phyloP scores from a whole-genome alignment of 1,139 yeast genomes.

The Chernovozyma sophiae-reginae region DNA sequence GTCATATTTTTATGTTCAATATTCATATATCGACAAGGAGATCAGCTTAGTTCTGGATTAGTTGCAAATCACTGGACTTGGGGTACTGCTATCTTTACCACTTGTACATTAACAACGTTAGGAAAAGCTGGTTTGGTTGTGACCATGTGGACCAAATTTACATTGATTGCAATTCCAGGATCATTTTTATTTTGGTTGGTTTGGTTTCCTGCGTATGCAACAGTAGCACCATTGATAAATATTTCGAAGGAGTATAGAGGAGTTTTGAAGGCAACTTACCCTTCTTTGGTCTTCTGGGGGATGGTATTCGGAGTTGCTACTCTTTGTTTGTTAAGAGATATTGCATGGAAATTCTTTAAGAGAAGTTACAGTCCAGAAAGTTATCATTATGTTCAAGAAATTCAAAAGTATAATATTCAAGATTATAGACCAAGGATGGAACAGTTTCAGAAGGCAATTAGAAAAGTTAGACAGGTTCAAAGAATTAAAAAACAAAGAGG shows the following conservation, averaged over 20 bases:
- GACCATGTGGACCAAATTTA: slow-evolving; percentile 92
- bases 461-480: slow-evolving; percentile 96
- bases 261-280: slow-evolving; percentile 69
- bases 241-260: slow-evolving; percentile 87
- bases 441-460: slow-evolving; percentile 93
- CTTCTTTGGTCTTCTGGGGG: slow-evolving; percentile 82
- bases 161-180: slow-evolving; percentile 91
- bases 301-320: slow-evolving; percentile 69
- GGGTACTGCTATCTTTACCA: slow-evolving; percentile 89
- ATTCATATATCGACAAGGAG: slow-evolving; percentile 66
- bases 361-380: slow-evolving; percentile 88
- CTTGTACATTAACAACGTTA: slow-evolving; percentile 82
- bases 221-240: slow-evolving; percentile 76
- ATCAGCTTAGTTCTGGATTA: slow-evolving; percentile 62
- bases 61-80: slow-evolving; percentile 91
- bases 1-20: slow-evolving; percentile 72
- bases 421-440: slow-evolving; percentile 95
- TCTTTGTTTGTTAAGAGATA: slow-evolving; percentile 79
- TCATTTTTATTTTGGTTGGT: slow-evolving; percentile 80
- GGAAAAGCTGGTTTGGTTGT: slow-evolving; percentile 94
- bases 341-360: slow-evolving; percentile 91
- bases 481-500: slow-evolving; percentile 98
- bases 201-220: slow-evolving; percentile 84
- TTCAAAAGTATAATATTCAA: slow-evolving; percentile 91
- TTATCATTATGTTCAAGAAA: slow-evolving; percentile 94